Percentiles rank a stretch among this genome's conserved stretches.
These are phyloP conservation scores for Metschnikowia gelsemii DNA, from an alignment of 805 yeast species.

Conservation along the genomic window DNA sequence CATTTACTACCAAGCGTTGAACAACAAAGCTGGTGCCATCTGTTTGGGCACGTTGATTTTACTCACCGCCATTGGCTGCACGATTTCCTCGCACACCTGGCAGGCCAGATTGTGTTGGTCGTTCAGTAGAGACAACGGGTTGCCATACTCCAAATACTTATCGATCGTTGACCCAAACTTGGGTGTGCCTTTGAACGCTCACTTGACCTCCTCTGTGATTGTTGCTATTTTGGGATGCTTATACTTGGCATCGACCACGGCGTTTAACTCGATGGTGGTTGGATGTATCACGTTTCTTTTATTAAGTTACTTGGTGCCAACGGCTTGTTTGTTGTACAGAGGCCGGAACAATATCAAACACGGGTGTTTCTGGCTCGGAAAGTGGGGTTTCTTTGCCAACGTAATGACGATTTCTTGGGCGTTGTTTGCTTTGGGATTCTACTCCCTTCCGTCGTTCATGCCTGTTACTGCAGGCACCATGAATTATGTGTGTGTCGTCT, in stretches of 20 bases:
- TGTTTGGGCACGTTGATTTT: conserved; percentile 36
- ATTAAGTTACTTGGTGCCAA: conserved; percentile 38
- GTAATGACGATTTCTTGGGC: conserved; percentile 35
- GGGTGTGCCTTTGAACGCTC: conserved; percentile 43
- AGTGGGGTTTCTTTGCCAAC: conserved; percentile 35
- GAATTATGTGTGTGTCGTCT: conserved; percentile 31
- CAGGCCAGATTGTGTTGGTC: conserved; percentile 46
- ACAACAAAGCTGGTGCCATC: conserved; percentile 35
- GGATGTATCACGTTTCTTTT: conserved; percentile 41
- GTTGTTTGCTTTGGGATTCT: conserved; percentile 38
- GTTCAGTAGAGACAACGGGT: conserved; percentile 43
- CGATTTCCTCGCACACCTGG: conserved; percentile 43
- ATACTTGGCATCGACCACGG: conserved; percentile 38
- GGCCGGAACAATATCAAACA: conserved; percentile 40
- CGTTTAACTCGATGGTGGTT: conserved; percentile 41
- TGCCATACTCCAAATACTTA: conserved; percentile 41
- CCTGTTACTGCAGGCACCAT: conserved; percentile 30
- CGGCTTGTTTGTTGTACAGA: conserved; percentile 33
- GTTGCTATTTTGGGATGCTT: conserved; percentile 40
- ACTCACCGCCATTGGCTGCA: conserved; percentile 39
- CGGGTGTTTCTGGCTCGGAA: conserved; percentile 45
- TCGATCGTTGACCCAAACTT: conserved; percentile 37
- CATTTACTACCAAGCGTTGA: conserved; percentile 40
- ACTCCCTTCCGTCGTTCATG: conserved; percentile 37
- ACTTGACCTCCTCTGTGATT: conserved; percentile 33